Base-by-base conservation (phyloP, 1,284 basidiomycete species). In the Vanrija humicola region DNA sequence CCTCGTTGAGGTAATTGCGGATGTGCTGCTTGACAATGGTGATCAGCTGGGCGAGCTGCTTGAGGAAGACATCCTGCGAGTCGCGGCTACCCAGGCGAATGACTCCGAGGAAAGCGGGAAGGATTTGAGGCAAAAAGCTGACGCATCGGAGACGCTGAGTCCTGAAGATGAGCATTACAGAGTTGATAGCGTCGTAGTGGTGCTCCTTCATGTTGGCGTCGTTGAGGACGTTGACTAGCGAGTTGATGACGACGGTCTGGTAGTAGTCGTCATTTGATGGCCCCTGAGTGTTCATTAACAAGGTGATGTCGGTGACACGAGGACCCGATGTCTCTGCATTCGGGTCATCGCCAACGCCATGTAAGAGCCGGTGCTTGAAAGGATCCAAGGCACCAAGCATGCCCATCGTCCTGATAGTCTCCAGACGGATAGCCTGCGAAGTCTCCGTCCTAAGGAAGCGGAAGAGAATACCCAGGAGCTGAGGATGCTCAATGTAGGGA, bases 91-190 rank as follows among this genome's bases (percentile, higher is more conserved):
- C 90, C 42, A 82, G 86, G 26, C 89, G 84, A 26, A 95, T 91
- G 38, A 98, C 95, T 46, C 83, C 80, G 25, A 96, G 84, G 77
- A 98, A 97, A 0, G 94, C 96, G 1, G 96, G 96, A 39, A 99
- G 88, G 67, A 99, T 97, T 81, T 95, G 91, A 44, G 95, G 91
- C 38, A 98, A 78, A 79, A 97, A 98, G 5, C 90, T 85, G 28
- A 97, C 94, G 73, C 94, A 98, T 80, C 94, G 93, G 67, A 98
- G 79, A 8, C 96, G 91, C 73, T 98, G 93, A 0, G 94, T 98
- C 76, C 95, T 93, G 83, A 98, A 98, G 62, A 99, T 98, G 58
- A 94, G 90, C 91, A 98, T 98, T 68, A 99, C 89, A 2, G 95
- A 94, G 74, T 98, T 94, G 63, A 98, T 95, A 56, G 95, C 95